Base-by-base conservation (phyloP, 495 filamentous ascomycete species). In the Viridothelium virens region DNA sequence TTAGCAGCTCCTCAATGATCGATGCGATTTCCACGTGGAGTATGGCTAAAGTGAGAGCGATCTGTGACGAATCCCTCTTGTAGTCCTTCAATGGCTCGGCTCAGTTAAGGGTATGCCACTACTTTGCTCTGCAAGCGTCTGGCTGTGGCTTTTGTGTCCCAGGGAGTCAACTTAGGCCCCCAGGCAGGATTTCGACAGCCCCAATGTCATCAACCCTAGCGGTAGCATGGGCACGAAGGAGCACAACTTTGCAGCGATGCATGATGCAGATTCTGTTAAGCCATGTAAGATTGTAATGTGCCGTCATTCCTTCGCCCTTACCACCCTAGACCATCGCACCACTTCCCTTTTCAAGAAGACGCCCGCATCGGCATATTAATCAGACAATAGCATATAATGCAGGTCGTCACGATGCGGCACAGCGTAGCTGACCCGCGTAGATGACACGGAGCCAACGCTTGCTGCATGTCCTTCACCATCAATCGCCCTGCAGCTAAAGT, bases 371-470 rank as follows among this genome's bases (percentile, higher is more conserved):
- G 18, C 48, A 18, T n/a, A 53, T 14, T 53, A n/a, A 53, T 46
- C 16, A 46, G 41, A 46, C 41, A 46, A 46, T 16, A n/a, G 48
- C 18, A 53, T 9, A 53, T 53, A 18, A n/a, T 18, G 48, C 48
- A 53, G 48, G 18, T 25, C 48, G 48, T 53, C 48, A 18, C n/a
- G 48, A 53, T 25, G 48, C 48, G 48, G 48, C 48, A 53, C 12
- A 14, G 18, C 12, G 48, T n/a, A 53, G 48, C 48, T 53, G 48
- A n/a, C 12, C 48, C 10, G 5, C 41, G 16, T 25, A 46, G 41
- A 46, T 46, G 41, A 46, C 16, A 46, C 41, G 41, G 41, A 16
- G 41, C 41, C 11, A 53, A 53, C 48, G 18, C n/a, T 53, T 53
- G 48, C 48, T 53, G 48, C 48, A 53, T 53, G 48, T 5, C 11